Conservation (phyloP, 169 alveolate genomes). For the Plasmodium cynomolgi region DNA sequence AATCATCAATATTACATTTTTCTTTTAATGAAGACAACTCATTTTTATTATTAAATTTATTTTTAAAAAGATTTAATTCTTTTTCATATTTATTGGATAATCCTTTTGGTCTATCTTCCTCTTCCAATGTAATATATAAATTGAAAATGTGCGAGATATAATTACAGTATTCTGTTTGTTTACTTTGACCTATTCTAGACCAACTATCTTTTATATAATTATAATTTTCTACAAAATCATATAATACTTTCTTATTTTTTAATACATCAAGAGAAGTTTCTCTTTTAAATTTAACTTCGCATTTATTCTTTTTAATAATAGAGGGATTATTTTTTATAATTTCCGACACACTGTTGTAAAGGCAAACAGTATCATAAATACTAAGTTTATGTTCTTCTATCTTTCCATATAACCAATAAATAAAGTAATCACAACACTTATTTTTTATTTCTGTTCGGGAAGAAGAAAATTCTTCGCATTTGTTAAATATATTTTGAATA, state of each 20-base stretch:
- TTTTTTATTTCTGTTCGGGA: not conserved
- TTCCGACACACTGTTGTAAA: not conserved
- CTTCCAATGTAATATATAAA: not conserved
- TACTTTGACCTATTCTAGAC: not conserved
- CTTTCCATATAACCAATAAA: not conserved
- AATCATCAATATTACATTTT: not conserved
- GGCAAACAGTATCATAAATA: not conserved
- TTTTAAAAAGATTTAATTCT: not conserved
- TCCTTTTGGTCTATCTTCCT: not conserved
- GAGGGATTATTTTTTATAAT: not conserved
- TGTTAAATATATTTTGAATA: not conserved
- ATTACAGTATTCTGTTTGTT: not conserved
- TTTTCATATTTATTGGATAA: not conserved
- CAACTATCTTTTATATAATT: not conserved
- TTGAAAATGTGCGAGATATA: not conserved
- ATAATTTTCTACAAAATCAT: not conserved
- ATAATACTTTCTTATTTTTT: not conserved
- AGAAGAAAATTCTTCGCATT: not conserved
- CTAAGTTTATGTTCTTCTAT: not conserved
- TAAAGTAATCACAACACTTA: not conserved
- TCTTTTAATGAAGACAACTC: not conserved
- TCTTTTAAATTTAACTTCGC: not conserved
- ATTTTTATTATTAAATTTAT: not conserved
- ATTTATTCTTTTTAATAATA: not conserved
- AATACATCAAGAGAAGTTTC: not conserved